Conservation (phyloP, 2,329 filamentous ascomycete species). For the Diplocarpon mali region DNA sequence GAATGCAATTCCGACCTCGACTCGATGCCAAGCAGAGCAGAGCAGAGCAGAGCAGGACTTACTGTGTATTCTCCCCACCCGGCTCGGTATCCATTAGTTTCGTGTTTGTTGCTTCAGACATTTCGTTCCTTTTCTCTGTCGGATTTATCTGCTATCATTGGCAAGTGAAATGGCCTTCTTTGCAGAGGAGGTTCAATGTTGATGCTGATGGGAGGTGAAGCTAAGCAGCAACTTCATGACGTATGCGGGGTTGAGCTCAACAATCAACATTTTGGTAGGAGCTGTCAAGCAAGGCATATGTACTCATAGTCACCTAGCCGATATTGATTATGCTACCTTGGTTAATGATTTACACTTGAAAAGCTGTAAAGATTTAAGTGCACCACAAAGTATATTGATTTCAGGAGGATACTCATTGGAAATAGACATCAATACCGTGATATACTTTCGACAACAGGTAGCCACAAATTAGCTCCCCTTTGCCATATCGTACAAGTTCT, state of each 20-base stretch:
- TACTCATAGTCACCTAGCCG: no score
- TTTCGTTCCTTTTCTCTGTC: neutral
- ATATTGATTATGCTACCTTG: no score
- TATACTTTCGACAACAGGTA: no score
- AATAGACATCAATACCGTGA: no score
- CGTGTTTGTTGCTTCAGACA: conserved; percentile 12
- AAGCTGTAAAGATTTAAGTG: no score
- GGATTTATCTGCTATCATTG: neutral
- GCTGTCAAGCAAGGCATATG: neutral
- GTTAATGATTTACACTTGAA: no score
- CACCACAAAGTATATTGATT: no score
- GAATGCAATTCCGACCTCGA: neutral
- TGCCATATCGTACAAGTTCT: no score
- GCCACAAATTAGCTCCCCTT: no score
- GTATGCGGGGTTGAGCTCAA: conserved; percentile 6
- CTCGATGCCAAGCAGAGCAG: neutral
- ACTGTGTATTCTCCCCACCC: conserved; percentile 50
- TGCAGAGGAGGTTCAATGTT: neutral
- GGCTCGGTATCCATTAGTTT: conserved; percentile 46
- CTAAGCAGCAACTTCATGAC: conserved; percentile 2
- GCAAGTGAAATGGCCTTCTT: neutral
- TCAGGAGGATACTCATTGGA: no score
- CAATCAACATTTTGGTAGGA: neutral
- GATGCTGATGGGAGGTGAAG: conserved; percentile 1
- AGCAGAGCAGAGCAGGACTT: conserved; percentile 17